These are phyloP conservation scores for Plasmodium relictum DNA, from an alignment of 169 alveolate species.

Conservation along the genomic window DNA sequence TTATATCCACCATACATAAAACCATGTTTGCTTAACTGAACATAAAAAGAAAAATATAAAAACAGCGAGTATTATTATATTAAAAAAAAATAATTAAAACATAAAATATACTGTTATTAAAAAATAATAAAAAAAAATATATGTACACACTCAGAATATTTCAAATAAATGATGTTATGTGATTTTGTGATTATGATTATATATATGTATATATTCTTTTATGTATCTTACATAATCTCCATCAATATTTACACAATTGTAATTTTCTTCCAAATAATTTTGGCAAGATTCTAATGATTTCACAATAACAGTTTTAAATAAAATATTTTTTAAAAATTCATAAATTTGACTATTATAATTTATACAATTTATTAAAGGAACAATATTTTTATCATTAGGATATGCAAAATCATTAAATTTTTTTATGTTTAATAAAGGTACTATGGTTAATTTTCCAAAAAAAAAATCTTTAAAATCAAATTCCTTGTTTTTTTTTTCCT, in stretches of 20 bases:
- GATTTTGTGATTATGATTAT: background rate
- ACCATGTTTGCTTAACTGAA: slow-evolving; percentile 75
- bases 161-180: too few relatives aligned
- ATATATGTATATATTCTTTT: background rate
- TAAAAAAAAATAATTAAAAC: too few relatives aligned
- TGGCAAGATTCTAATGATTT: slow-evolving; percentile 68
- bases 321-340: slow-evolving; percentile 62
- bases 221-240: slow-evolving; percentile 69
- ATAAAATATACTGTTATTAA: background rate
- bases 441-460: slow-evolving; percentile 72
- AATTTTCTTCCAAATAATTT: slow-evolving; percentile 56
- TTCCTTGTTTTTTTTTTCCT: slow-evolving; percentile 69
- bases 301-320: slow-evolving; percentile 72
- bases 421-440: slow-evolving; percentile 64
- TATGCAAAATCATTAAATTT: slow-evolving; percentile 51
- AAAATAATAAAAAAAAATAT: background rate
- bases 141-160: background rate
- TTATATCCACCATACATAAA: slow-evolving; percentile 69
- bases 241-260: slow-evolving; percentile 71
- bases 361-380: slow-evolving; percentile 76
- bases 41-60: background rate
- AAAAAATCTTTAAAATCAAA: slow-evolving; percentile 63
- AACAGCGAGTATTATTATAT: background rate
- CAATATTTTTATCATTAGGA: slow-evolving; percentile 65
- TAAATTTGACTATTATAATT: slow-evolving; percentile 65